Evolutionary conservation across 257 asterid species (phyloP).

Genomic region (Sherardia arvensis): DNA sequence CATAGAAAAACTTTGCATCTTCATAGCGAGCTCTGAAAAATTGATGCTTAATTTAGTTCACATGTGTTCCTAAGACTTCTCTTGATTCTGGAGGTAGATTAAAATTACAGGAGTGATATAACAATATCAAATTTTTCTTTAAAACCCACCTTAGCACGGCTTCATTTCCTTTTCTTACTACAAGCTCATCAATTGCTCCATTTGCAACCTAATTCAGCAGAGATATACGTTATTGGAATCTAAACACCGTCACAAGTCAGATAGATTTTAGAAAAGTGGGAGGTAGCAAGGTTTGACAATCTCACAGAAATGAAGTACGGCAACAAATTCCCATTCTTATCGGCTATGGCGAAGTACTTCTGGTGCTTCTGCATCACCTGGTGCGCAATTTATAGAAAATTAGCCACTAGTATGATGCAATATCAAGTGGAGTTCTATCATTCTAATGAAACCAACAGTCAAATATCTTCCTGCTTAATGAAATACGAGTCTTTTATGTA

Average conservation of each 20-base stretch:
- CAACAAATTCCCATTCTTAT: conserved; percentile 56
- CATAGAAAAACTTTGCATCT: conserved; percentile 96
- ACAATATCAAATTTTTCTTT: neutral
- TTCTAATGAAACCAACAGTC: neutral
- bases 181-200: conserved; percentile 74
- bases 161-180: conserved; percentile 89
- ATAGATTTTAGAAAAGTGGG: neutral
- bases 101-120: conserved; percentile 1
- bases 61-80: neutral
- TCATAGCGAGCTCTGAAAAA: conserved; percentile 86
- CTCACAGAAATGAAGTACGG: conserved; percentile 87
- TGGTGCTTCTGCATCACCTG: conserved; percentile 99
- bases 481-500: neutral
- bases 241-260: conserved; percentile 3
- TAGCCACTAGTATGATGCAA: conserved; percentile 10
- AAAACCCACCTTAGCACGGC: conserved; percentile 74
- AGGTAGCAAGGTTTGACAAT: conserved; percentile 17
- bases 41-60: conserved; percentile 14
- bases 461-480: neutral
- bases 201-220: conserved; percentile 66
- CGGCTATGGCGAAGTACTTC: conserved; percentile 79
- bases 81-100: neutral
- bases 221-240: conserved; percentile 5
- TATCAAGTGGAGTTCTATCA: conserved; percentile 3
- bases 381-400: conserved; percentile 22